Percentiles rank a stretch among this genome's conserved stretches.
phyloP scores from a whole-genome alignment of 2,329 filamentous ascomycete species.

The Coniochaeta sp. region DNA sequence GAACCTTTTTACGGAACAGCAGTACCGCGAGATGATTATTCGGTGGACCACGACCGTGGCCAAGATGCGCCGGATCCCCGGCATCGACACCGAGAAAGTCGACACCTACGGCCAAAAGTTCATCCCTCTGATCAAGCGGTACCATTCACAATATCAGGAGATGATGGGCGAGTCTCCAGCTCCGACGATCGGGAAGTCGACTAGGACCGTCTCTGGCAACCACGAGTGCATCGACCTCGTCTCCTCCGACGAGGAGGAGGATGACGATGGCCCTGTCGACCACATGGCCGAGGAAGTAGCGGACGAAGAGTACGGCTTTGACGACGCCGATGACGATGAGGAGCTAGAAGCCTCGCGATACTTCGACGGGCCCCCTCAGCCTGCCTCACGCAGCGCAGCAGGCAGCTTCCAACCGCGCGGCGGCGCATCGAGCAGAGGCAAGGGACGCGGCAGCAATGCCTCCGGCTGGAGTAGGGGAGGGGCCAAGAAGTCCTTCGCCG shows the following conservation, averaged over 20 bases:
- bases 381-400: constrained; percentile 6
- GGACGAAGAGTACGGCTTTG: constrained; percentile 8
- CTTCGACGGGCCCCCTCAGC: constrained; percentile 24
- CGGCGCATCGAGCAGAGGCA: neutral
- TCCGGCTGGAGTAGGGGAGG: constrained; percentile 10
- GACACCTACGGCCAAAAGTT: constrained; percentile 53
- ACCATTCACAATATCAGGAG: constrained; percentile 37
- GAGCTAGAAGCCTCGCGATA: constrained; percentile 37
- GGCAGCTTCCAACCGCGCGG: neutral
- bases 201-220: constrained; percentile 13
- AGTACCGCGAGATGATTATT: constrained; percentile 68
- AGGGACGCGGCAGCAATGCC: constrained; percentile 9
- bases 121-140: constrained; percentile 46
- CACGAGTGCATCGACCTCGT: constrained; percentile 48
- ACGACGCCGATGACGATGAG: constrained; percentile 20
- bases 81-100: constrained; percentile 57
- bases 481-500: constrained; percentile 6
- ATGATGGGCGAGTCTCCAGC: constrained; percentile 32
- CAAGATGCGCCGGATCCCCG: constrained; percentile 55
- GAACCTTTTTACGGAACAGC: constrained; percentile 59
- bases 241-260: constrained; percentile 31
- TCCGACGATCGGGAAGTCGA: neutral
- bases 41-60: constrained; percentile 54
- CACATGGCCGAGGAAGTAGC: constrained; percentile 14
- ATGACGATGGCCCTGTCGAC: constrained; percentile 19